Conservation (phyloP, 306 rosid species). For the Pterocarpus santalinus region DNA sequence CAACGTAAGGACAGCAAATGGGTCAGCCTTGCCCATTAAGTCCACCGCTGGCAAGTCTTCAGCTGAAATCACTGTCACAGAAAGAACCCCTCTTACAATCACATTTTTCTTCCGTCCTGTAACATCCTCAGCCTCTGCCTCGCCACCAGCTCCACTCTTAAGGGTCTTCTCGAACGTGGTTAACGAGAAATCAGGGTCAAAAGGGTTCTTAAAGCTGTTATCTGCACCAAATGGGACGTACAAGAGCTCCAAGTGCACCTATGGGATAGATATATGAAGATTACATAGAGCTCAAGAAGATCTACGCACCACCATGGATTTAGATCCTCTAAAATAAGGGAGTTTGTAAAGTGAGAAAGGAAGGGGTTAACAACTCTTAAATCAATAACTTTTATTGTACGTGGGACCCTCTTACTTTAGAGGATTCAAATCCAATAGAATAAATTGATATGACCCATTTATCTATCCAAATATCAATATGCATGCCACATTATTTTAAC, state of each 20-base stretch:
- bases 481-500: too few species aligned
- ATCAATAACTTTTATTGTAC: too few species aligned
- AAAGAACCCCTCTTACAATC: conserved; percentile 87
- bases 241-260: conserved; percentile 97
- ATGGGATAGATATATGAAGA: neutral
- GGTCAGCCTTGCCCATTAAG: conserved; percentile 94
- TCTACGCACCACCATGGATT: neutral
- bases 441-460: too few species aligned
- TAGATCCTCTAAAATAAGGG: too few species aligned
- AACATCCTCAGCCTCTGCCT: conserved; percentile 47
- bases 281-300: conserved; percentile 17
- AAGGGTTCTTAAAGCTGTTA: conserved; percentile 61
- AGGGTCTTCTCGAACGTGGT: conserved; percentile 81
- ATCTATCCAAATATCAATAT: too few species aligned
- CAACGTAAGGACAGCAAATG: conserved; percentile 77
- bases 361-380: too few species aligned
- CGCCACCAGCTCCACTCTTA: conserved; percentile 49
- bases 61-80: conserved; percentile 89
- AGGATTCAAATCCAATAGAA: too few species aligned
- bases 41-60: conserved; percentile 87
- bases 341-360: neutral
- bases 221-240: conserved; percentile 79
- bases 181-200: conserved; percentile 65
- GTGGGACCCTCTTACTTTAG: too few species aligned
- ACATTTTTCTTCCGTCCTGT: conserved; percentile 65